Conservation (phyloP, 164 flowering plant species). For the Macadamia tetraphylla region DNA sequence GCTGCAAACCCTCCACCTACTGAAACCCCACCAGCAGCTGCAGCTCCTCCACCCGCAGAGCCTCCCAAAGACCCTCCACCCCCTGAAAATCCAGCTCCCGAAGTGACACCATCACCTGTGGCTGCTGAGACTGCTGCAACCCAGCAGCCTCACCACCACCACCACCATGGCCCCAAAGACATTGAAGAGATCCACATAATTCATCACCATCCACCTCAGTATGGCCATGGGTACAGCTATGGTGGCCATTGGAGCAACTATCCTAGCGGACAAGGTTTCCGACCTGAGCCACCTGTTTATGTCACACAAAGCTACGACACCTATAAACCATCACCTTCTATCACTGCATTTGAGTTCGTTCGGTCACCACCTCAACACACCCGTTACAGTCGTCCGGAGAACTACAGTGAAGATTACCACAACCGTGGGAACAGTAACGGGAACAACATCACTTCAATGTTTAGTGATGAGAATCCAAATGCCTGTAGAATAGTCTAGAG, state of each 20-base stretch:
- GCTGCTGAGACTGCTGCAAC: conserved; percentile 16
- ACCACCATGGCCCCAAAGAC: conserved; percentile 36
- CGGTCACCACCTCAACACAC: conserved; percentile 37
- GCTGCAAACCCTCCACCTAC: conserved; percentile 28
- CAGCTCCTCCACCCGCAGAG: conserved; percentile 23
- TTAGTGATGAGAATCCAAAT: conserved; percentile 95
- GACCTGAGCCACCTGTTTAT: conserved; percentile 25
- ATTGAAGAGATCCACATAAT: conserved; percentile 55
- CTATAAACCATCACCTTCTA: conserved; percentile 58
- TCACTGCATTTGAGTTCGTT: conserved; percentile 45
- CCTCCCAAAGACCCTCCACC: conserved; percentile 37
- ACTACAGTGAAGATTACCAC: conserved; percentile 38
- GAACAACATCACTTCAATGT: conserved; percentile 55
- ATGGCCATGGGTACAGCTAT: conserved; percentile 31
- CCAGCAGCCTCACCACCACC: conserved; percentile 17
- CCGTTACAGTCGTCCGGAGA: conserved; percentile 32
- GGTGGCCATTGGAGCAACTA: conserved; percentile 27
- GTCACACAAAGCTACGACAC: conserved; percentile 47
- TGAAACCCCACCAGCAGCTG: conserved; percentile 36
- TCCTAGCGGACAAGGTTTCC: conserved; percentile 26
- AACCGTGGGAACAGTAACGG: conserved; percentile 34
- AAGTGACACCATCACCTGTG: conserved; percentile 22
- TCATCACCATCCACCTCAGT: conserved; percentile 54
- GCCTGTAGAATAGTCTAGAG: conserved; percentile 67
- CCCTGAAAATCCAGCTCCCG: conserved; percentile 34